Base-by-base conservation (phyloP, 495 filamentous ascomycete genomes). In the Glonium stellatum region DNA sequence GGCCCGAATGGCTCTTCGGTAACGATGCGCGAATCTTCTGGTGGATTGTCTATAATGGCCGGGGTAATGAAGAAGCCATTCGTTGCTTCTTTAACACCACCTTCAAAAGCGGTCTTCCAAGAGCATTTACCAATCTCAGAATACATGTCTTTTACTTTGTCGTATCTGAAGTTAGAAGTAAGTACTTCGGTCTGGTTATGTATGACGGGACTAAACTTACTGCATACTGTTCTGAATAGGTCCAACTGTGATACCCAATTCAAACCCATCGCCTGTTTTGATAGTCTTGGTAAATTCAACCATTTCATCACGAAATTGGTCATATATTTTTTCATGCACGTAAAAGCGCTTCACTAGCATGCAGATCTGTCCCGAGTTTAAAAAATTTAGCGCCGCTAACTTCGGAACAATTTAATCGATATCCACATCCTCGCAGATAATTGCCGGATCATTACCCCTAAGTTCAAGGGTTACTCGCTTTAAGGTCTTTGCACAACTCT, bases 381-480 rank as follows among this genome's bases (percentile, higher is more conserved):
- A 79, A 57, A 86, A 84, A 0, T 76, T 76, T 27, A 80, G 73
- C 13, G 67, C 69, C 1, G 76, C 77, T 5, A 80, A 72, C 57
- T 79, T 68, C 0, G 78, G 77, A 18, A 82, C 77, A 10, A 77
- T 73, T n/a, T 70, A 71, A 8, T 78, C 75, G 13, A 88, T 76
- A 53, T 87, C 82, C 4, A 82, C 83, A 70, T 87, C 84, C 0
- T 76, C 71, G 65, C 78, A 82, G 21, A 88, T 72, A 44, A 87
- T 81, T 48, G 77, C 76, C 0, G 84, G 77, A 68, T 87, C 80
- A 66, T 88, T 87, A 23, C 85, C 85, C 11, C 83, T 84, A 31
- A 82, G 63, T 64, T 86, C 82, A 4, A 84, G 73, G 0, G 79
- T 84, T 0, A 83, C 71, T 10, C 69, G 59, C 61, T 73, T 73